Evolutionary conservation across 116 monocot genomes (phyloP), one percentile per base, ranked within the genome.

Genomic region (Zostera marina): DNA sequence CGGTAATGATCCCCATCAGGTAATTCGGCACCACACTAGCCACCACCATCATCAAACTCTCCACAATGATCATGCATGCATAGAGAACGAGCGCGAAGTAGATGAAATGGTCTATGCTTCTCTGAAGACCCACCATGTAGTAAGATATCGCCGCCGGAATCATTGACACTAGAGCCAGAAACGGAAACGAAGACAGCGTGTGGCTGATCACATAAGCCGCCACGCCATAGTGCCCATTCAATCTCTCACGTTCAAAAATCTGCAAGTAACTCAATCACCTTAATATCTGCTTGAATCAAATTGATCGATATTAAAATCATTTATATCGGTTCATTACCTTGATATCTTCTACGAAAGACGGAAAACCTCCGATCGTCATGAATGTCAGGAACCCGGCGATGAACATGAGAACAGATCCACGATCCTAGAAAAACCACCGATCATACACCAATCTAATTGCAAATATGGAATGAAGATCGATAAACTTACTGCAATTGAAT

Each of bases 281-380:
- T 32, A 32, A 0, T 32, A n/a, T 32, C 32, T 32, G 2, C 32
- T 32, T n/a, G n/a, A n/a, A n/a, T n/a, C n/a, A n/a, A n/a, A n/a
- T n/a, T n/a, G n/a, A n/a, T n/a, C n/a, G n/a, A n/a, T n/a, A n/a
- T n/a, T n/a, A n/a, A n/a, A n/a, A n/a, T n/a, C n/a, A n/a, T n/a
- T n/a, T n/a, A n/a, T n/a, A n/a, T n/a, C n/a, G n/a, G n/a, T 32
- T 32, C 5, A 13, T 47, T 43, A 79, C 87, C 79, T 82, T 88
- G 66, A 88, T 74, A 52, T 88, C 88, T 56, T 88, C 83, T 5
- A 83, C 83, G 19, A 88, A 88, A 17, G 88, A 88, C 8, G 83
- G 80, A 42, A 83, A 83, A n/a, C 80, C 83, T 9, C 83, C 77
- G 22, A 88, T 83, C 0, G 80, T 74, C 88, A 83, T 88, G 63